Conservation (phyloP, 192 early-diverging fungal species). For the Dissophora globulifera region DNA sequence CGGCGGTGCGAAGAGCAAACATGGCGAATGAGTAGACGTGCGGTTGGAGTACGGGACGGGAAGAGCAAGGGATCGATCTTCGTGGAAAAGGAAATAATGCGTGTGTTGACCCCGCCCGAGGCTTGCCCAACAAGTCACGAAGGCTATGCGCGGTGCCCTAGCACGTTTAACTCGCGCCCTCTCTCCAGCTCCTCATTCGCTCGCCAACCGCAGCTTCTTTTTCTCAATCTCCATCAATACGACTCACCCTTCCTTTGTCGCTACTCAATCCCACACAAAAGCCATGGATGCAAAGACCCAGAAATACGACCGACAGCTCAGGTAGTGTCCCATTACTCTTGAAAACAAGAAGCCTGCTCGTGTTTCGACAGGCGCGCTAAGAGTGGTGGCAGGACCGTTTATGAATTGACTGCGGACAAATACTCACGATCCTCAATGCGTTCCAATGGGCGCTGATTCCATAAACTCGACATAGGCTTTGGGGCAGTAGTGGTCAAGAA, state of each 20-base stretch:
- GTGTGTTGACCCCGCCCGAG: background rate
- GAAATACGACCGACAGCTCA: constrained; percentile 88
- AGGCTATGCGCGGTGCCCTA: too few species aligned
- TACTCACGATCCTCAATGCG: background rate
- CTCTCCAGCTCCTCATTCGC: background rate
- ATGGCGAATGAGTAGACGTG: constrained; percentile 12
- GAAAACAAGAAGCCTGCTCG: too few species aligned
- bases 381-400: too few species aligned
- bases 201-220: background rate
- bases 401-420: constrained; percentile 30
- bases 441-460: background rate
- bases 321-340: constrained; percentile 59
- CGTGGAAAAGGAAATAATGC: constrained; percentile 20
- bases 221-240: too few species aligned
- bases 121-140: too few species aligned
- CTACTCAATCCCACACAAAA: background rate
- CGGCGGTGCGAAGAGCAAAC: constrained; percentile 48
- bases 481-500: constrained; percentile 90
- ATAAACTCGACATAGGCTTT: constrained; percentile 71
- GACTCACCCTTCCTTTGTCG: too few species aligned
- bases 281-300: constrained; percentile 72
- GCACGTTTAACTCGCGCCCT: background rate
- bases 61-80: background rate
- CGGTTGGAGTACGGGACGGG: background rate
- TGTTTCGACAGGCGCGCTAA: too few species aligned